Conservation (phyloP, 441 rosid species). For the Erodium moschatum region DNA sequence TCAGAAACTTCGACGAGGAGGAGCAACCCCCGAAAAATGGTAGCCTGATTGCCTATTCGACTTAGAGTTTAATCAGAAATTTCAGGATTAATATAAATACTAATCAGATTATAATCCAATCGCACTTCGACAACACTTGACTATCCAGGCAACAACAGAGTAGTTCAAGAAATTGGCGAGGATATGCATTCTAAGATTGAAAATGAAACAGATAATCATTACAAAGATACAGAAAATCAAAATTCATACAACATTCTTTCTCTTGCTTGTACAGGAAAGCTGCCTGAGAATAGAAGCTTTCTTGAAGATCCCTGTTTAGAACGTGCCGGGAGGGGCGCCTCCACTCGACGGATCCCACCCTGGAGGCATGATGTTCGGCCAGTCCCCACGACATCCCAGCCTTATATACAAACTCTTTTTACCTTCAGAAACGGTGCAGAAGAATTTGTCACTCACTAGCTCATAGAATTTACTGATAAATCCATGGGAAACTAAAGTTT, state of each 20-base stretch:
- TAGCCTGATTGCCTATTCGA: no score
- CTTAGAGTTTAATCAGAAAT: no score
- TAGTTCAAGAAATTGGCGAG: no score
- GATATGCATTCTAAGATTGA: not conserved
- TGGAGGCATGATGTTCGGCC: conserved; percentile 79
- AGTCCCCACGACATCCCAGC: conserved; percentile 81
- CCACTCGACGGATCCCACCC: conserved; percentile 68
- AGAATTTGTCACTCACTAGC: not conserved
- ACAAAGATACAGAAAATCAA: not conserved
- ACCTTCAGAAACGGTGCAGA: conserved; percentile 32
- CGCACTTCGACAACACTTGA: no score
- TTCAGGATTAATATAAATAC: no score
- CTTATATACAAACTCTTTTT: conserved; percentile 86
- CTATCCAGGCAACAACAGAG: no score
- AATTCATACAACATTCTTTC: conserved; percentile 7
- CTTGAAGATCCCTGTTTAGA: not conserved
- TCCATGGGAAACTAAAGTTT: no score
- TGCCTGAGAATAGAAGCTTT: not conserved
- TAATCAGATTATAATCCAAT: no score
- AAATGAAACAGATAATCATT: not conserved
- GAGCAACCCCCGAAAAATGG: no score
- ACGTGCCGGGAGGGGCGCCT: conserved; percentile 9
- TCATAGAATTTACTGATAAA: not conserved
- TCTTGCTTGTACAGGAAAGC: conserved; percentile 5
- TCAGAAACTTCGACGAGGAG: no score